Evolutionary conservation across 805 yeast genomes (phyloP), one percentile per base, ranked within the genome.

Genomic region (Grigorovia jiainica): DNA sequence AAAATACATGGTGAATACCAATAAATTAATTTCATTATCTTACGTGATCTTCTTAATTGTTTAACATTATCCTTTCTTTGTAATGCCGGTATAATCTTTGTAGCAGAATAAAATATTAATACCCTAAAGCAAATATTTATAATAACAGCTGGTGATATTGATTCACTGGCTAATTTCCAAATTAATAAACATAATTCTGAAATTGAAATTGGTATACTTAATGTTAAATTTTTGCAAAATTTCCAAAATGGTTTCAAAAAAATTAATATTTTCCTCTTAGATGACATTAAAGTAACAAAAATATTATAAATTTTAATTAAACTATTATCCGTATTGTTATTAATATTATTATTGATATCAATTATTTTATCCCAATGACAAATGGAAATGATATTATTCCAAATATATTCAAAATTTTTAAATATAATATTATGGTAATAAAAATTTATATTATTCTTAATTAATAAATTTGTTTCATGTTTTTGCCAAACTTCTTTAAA

Each of bases 1-100:
- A 92, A 78, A 44, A 92, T 79, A 62, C 96, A 86, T 2, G 97
- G 97, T 30, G 95, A 83, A 61, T 85, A 90, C 27, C 95, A 79
- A 57, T 89, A 87, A 24, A 87, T 72, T 48, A 85, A 60, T 45
- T 70, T 68, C 64, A 79, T 73, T 19, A 66, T 51, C 33, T 54
- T 46, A 21, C 63, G 57, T 38, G 57, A 51, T 41, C 56, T 51
- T 36, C 52, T 54, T 27, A 53, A 41, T 40, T 54, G 56, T 32
- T 43, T 42, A 39, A 24, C 21, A 39, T 44, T 48, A 32, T 55
- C 51, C 37, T 50, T 63, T 32, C 56, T 58, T 49, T 72, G 78
- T 44, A 84, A 64, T 9, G 81, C 78, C 2, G 98, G 98, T 17
- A 92, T 86, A 47, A 92, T 87, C 57, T 95, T 82, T 13, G 97